Conservation (phyloP, 2,329 filamentous ascomycete genomes). For the Xylaria sp. region DNA sequence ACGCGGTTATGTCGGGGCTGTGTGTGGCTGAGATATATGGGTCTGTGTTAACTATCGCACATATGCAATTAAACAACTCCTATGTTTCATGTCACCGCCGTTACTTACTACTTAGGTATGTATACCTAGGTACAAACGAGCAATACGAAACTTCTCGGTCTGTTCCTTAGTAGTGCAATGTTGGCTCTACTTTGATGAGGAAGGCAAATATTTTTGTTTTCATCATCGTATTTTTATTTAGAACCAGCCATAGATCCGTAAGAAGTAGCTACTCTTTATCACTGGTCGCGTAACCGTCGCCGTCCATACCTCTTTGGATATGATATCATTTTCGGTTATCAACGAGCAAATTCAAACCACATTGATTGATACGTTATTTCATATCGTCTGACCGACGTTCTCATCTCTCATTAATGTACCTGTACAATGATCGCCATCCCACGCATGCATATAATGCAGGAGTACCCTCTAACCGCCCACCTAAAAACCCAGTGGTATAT, state of each 20-base stretch:
- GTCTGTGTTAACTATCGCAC: not conserved
- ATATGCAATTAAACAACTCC: not conserved
- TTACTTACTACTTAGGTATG: too few species aligned
- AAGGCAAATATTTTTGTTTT: not conserved
- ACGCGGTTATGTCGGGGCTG: conserved; percentile 17
- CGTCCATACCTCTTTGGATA: not conserved
- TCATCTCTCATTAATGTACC: conserved; percentile 31
- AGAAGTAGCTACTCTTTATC: not conserved
- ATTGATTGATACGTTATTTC: not conserved
- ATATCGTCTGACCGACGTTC: not conserved
- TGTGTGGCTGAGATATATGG: conserved; percentile 23
- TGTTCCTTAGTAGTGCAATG: not conserved
- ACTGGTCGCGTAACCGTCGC: not conserved
- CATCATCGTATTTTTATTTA: not conserved
- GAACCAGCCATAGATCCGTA: not conserved
- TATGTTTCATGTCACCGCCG: too few species aligned
- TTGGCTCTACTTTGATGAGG: not conserved
- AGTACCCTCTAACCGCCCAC: conserved; percentile 14
- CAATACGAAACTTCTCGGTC: too few species aligned
- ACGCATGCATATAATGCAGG: conserved; percentile 16
- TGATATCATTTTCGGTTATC: not conserved
- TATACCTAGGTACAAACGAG: too few species aligned
- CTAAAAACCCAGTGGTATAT: conserved; percentile 10
- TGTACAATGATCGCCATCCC: conserved; percentile 12
- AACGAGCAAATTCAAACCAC: not conserved